Percentiles rank a stretch among this genome's conserved stretches.
Conservation (phyloP, 2,329 filamentous ascomycete genomes). For the Aspergillus transmontanensis region DNA sequence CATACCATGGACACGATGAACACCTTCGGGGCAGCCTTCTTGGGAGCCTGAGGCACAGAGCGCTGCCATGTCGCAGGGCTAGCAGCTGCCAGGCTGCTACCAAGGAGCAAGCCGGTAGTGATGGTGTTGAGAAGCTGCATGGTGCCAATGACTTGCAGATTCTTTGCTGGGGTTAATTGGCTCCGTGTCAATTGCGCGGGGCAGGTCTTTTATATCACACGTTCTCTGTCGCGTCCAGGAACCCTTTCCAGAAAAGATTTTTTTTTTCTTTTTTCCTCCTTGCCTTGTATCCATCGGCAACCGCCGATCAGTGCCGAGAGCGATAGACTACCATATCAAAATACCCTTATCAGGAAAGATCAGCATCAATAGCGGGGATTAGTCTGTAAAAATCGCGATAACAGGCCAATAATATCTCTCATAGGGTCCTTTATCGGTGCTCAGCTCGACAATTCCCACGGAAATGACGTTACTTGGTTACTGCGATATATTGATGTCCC, state of each 20-base stretch:
- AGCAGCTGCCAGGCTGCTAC: slow-evolving; percentile 14
- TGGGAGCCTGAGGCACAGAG: not conserved
- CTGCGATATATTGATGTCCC: not conserved
- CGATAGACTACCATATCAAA: not conserved
- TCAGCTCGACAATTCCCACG: not conserved
- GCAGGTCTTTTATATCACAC: not conserved
- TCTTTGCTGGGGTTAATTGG: not conserved
- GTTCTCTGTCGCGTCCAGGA: not conserved
- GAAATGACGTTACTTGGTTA: not conserved
- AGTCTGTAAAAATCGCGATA: not conserved
- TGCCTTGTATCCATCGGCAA: not conserved
- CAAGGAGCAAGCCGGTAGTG: slow-evolving; percentile 17
- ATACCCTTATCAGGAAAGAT: not conserved
- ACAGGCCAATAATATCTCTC: not conserved
- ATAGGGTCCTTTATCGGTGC: not conserved
- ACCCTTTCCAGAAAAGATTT: not conserved
- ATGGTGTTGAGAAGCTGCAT: slow-evolving; percentile 22
- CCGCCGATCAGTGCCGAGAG: not conserved
- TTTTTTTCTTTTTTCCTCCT: not conserved
- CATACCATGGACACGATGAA: slow-evolving; percentile 47
- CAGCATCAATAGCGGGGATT: not conserved
- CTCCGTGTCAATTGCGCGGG: not conserved
- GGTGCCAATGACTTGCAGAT: not conserved
- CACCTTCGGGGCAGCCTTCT: slow-evolving; percentile 41
- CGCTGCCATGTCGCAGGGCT: slow-evolving; percentile 1